Percentiles rank a stretch among this genome's conserved stretches.
Evolutionary conservation across 176 grass and related monocot genomes (phyloP).

Genomic region (Avena eriantha): DNA sequence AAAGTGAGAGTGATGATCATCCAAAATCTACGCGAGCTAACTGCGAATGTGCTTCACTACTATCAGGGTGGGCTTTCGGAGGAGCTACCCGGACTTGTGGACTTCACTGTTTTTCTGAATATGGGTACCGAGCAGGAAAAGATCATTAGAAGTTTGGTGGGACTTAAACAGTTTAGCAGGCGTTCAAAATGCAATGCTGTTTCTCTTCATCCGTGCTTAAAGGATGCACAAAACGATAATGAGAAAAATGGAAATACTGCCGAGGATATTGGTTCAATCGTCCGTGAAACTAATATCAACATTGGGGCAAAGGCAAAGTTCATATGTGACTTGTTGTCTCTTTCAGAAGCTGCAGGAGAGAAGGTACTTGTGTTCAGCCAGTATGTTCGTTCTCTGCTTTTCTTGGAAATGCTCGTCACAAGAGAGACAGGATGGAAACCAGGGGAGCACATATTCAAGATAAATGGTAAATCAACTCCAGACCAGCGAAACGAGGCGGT

Average conservation of each 20-base stretch:
- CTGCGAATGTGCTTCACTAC: too few relatives aligned
- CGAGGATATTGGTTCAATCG: constrained; percentile 52
- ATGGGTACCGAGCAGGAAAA: constrained; percentile 52
- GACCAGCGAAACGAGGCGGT: constrained; percentile 62
- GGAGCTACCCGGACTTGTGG: constrained; percentile 75
- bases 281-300: constrained; percentile 43
- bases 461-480: constrained; percentile 51
- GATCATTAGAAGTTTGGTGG: constrained; percentile 47
- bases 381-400: constrained; percentile 66
- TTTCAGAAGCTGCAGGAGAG: constrained; percentile 66
- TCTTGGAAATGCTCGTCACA: constrained; percentile 63
- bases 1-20: too few relatives aligned
- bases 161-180: constrained; percentile 50
- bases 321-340: constrained; percentile 56
- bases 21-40: too few relatives aligned
- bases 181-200: constrained; percentile 60
- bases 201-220: constrained; percentile 75
- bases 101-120: constrained; percentile 74
- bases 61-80: constrained; percentile 51
- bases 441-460: constrained; percentile 59
- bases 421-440: constrained; percentile 64
- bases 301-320: constrained; percentile 75
- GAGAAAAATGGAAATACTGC: constrained; percentile 33
- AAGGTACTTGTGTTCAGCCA: constrained; percentile 80
- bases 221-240: constrained; percentile 39